Conservation (phyloP, 148 eudicot genomes). For the Dianthus caryophyllus region DNA sequence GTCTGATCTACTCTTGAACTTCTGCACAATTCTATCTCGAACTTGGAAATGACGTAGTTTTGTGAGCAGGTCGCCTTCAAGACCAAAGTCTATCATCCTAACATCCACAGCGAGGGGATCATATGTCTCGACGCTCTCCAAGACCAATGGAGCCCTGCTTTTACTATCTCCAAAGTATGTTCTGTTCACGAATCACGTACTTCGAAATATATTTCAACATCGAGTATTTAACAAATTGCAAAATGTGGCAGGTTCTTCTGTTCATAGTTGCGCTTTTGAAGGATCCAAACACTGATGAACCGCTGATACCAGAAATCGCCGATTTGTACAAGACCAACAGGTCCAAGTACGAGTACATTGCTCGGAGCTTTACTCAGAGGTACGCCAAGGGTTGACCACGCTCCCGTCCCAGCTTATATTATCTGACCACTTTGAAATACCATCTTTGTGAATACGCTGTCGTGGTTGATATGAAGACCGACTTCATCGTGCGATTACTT, state of each 20-base stretch:
- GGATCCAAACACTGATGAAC: constrained; percentile 47
- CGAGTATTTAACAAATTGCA: not conserved
- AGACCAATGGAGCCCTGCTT: constrained; percentile 38
- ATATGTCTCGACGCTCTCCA: constrained; percentile 33
- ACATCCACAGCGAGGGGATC: constrained; percentile 33
- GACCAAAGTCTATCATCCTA: constrained; percentile 35
- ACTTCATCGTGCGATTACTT: constrained; percentile 14
- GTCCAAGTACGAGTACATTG: constrained; percentile 37
- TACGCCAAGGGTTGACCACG: constrained; percentile 35
- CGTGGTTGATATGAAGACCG: not conserved
- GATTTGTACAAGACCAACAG: constrained; percentile 48
- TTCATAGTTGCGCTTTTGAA: constrained; percentile 43
- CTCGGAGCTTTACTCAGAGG: constrained; percentile 39
- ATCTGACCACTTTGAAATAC: constrained; percentile 15
- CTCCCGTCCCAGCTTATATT: not conserved
- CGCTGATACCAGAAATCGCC: constrained; percentile 43
- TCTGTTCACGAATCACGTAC: not conserved
- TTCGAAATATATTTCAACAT: not conserved
- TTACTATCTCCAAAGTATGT: constrained; percentile 33
- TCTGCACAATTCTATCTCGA: not conserved
- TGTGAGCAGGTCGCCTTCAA: constrained; percentile 28
- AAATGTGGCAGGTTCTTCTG: constrained; percentile 35
- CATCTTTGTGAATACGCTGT: constrained; percentile 31
- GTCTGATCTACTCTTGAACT: not conserved
- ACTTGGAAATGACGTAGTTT: not conserved